Base-by-base conservation (phyloP, 2,329 filamentous ascomycete species). In the Curvularia hawaiiensis region DNA sequence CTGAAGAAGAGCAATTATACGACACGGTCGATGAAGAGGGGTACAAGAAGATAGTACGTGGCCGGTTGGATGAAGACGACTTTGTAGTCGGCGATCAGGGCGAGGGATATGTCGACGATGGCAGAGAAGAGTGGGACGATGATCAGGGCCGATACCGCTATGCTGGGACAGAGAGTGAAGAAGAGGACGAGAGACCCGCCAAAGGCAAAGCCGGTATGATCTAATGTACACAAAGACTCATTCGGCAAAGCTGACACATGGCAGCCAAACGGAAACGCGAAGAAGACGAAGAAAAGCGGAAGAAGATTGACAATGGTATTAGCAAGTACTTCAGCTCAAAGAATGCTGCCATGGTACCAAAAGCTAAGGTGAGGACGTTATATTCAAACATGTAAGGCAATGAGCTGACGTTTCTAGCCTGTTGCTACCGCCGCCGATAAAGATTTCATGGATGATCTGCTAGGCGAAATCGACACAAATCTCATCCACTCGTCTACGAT, bases 41-140 rank as follows among this genome's bases (percentile, higher is more conserved):
- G 50, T 99, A 99, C 83, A 97, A 97, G 81, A 96, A 96, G 76
- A 89, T 98, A 65, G 92, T 99, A 14, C 87, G 95, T 41, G 87
- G 89, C 54, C 89, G 95, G 46, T 83, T 99, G 50, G 91, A 98
- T 72, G 84, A 96, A 70, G 95, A 99, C 69, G 95, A 99, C 79
- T 99, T 99, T 71, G 94, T 99, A 51, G 93, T 99, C 59, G 95
- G 98, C 80, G 95, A 99, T 79, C 96, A 97, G 80, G 94, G 94
- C 71, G 92, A 94, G 74, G 94, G 95, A 38, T 99, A 99, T 72
- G 94, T 92, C 64, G 94, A 98, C 75, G 95, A 98, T 73, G 95
- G 95, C 59, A 89, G 95, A 78, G 95, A 98, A 60, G 76, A 78
- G 46, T 78, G 76, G 76, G 75, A 77, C 46, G 71, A 69, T 94